Evolutionary conservation across 371 early-diverging fungal species (phyloP), one percentile per base, ranked within the genome.

Genomic region (Mucor velutinosus): DNA sequence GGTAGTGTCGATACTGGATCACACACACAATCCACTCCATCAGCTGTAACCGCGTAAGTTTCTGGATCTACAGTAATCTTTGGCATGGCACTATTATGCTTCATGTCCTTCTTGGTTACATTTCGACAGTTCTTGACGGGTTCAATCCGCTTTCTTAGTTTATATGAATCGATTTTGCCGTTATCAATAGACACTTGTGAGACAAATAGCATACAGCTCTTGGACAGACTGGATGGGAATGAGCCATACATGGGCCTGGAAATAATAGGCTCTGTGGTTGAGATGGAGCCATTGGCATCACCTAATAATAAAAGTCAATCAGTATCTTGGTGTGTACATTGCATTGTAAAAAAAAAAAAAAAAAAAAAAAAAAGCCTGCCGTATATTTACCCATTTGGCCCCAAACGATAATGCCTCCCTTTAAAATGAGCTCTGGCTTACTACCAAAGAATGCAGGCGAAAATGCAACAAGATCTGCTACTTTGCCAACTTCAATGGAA

Each of bases 381-480:
- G 23, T 37, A 51, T 43, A 69, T 73, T 30, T 70, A 72, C 77
- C 96, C 87, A 94, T 94, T 69, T 89, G 86, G 12, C 92, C 87
- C 79, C 87, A 94, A 4, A 87, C 92, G 61, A 95, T 87, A 64
- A 93, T 71, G 25, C 97, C 97, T 21, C 93, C 92, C 76, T 97
- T 97, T 58, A 96, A 72, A 19, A 97, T 86, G 2, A 95, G 71
- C 7, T 89, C 83, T 1, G 97, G 96, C 59, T 96, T 96, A 30
- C 92, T 78, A 5, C 97, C 97, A 86, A 97, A 97, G 75, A 87
- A 89, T 41, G 81, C 87, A 10, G 97, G 96, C 3, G 85, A 74
- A 78, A 91, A 97, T 70, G 93, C 84, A 15, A 95, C 95, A 51
- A 97, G 75, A 72, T 97, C 97, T 0, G 97, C 97, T 35, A 96